These are phyloP conservation scores for Cyphellophora attinorum DNA, from an alignment of 2,329 filamentous ascomycete species.

Conservation along the genomic window DNA sequence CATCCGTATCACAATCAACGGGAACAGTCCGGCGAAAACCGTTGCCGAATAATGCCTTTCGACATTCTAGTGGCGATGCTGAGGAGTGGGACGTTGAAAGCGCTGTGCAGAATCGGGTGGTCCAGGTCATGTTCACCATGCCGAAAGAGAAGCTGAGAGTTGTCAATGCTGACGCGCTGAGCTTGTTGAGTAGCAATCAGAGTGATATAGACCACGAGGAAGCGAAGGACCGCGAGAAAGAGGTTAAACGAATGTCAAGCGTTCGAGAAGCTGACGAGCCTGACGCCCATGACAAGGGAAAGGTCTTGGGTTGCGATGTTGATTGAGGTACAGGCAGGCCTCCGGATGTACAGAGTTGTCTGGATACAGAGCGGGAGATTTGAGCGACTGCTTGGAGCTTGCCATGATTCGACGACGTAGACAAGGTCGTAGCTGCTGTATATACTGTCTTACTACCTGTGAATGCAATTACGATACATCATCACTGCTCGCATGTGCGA, in stretches of 20 bases:
- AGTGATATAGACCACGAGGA: conserved; percentile 19
- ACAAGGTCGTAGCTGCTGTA: too few species aligned
- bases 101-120: conserved; percentile 59
- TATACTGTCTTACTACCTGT: too few species aligned
- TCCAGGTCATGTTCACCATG: conserved; percentile 88
- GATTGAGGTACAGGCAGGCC: too few species aligned
- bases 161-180: conserved; percentile 63
- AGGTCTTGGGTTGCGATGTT: too few species aligned
- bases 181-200: conserved; percentile 18
- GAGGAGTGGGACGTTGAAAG: conserved; percentile 68
- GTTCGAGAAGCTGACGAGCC: conserved; percentile 16
- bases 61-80: conserved; percentile 21
- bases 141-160: conserved; percentile 77
- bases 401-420: too few species aligned
- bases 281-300: conserved; percentile 8
- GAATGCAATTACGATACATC: too few species aligned
- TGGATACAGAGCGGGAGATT: too few species aligned
- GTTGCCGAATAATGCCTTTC: conserved; percentile 14
- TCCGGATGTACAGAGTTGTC: too few species aligned
- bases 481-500: too few species aligned
- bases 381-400: too few species aligned
- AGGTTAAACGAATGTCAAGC: conserved; percentile 18
- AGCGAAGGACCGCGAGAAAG: conserved; percentile 10
- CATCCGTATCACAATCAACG: conserved; percentile 3
- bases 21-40: conserved; percentile 20